Conservation (phyloP, 2,329 filamentous ascomycete genomes). For the Pseudonectria foliicola region DNA sequence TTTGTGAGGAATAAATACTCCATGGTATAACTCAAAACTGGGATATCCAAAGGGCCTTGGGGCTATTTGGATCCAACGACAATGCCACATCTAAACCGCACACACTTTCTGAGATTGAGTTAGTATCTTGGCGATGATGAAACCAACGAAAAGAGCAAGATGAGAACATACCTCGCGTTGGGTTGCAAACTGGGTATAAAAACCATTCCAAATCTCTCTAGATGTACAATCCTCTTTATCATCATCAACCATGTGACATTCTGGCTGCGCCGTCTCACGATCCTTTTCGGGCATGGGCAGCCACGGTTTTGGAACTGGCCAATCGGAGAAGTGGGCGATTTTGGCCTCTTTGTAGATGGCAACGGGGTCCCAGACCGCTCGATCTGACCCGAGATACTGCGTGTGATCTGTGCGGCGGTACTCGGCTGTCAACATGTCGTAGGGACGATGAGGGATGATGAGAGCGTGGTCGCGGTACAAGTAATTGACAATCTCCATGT, state of each 20-base stretch:
- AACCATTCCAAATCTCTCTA: constrained; percentile 14
- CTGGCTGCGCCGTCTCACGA: constrained; percentile 11
- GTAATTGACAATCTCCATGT: constrained; percentile 62
- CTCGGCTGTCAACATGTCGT: constrained; percentile 55
- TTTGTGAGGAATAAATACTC: too few relatives aligned
- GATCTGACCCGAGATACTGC: constrained; percentile 32
- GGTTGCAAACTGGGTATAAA: constrained; percentile 43
- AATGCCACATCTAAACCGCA: too few relatives aligned
- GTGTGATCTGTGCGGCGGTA: constrained; percentile 46
- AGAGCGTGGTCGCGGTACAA: constrained; percentile 52
- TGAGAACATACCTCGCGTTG: constrained; percentile 10
- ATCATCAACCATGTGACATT: constrained; percentile 38
- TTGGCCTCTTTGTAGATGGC: constrained; percentile 51
- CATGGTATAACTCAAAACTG: too few relatives aligned
- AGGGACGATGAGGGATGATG: constrained; percentile 57
- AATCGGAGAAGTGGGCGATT: constrained; percentile 64
- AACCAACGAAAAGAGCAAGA: too few relatives aligned
- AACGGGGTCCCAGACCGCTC: constrained; percentile 51
- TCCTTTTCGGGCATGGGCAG: constrained; percentile 12
- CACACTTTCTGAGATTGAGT: too few relatives aligned
- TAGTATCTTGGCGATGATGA: too few relatives aligned
- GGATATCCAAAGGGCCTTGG: too few relatives aligned
- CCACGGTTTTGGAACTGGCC: constrained; percentile 59
- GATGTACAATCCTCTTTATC: constrained; percentile 37
- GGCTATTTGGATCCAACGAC: too few relatives aligned